Evolutionary conservation across 2,329 filamentous ascomycete genomes (phyloP), one percentile per base, ranked within the genome.

Genomic region (Colletotrichum magnum): DNA sequence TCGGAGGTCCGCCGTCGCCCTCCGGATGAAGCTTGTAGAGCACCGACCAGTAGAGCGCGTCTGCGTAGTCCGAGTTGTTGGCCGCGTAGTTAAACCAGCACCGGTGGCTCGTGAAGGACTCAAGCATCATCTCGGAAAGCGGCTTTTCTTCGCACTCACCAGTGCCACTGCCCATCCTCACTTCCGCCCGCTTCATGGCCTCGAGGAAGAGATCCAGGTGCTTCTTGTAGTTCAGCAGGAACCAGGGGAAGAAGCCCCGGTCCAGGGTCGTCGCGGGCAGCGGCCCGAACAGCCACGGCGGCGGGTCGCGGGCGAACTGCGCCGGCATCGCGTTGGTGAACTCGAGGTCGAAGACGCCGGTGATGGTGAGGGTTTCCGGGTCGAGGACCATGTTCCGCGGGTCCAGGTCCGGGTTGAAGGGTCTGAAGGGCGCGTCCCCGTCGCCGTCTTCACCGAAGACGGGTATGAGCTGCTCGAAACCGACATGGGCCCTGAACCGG

Each of bases 21-120:
- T 7, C 26, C 43, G 12, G 28, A 48, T 59, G 43, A n/a, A 59
- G 57, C n/a, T 64, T 50, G 71, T 78, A 69, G 60, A 79, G 68
- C 18, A 68, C 71, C 24, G 69, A 71, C 76, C 76, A 80, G 70
- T 79, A 81, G 18, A 79, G 71, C 5, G 62, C 72, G 69, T 82
- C 80, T 1, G 81, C 48, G 53, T 80, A 76, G 18, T 80, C 78
- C 64, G 39, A 32, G 28, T 50, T 4, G 65, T 67, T 63, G 52
- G 71, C 45, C n/a, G 45, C 45, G 45, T n/a, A 48, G 45, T 48
- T 24, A 16, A 48, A 48, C 45, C 45, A 48, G 53, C 71, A 72
- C 15, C 61, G 71, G 32, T 69, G 56, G 21, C 48, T 71, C 5
- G 68, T 56, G 64, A 64, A 72, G 15, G 68, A 71, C 5, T 64